Percentiles rank a stretch among this genome's conserved stretches.
Evolutionary conservation across 1,284 basidiomycete genomes (phyloP).

Genomic region (Pseudozyma sp.): DNA sequence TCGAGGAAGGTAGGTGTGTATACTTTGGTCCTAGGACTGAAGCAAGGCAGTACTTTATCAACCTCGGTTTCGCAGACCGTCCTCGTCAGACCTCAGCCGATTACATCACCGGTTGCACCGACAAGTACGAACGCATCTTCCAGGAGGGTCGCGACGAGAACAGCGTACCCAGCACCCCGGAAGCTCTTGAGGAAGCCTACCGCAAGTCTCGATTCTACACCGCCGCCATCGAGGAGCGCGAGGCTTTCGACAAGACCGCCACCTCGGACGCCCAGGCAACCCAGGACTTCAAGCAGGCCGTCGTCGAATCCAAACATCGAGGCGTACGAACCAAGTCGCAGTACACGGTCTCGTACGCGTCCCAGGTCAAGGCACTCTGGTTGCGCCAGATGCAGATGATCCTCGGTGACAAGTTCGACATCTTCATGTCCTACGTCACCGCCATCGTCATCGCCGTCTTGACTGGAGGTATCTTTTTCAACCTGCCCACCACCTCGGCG

Average conservation of each 20-base stretch:
- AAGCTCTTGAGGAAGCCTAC: slow-evolving; percentile 79
- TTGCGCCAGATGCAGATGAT: slow-evolving; percentile 81
- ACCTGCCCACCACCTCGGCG: slow-evolving; percentile 69
- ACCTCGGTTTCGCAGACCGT: slow-evolving; percentile 69
- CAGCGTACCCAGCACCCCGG: slow-evolving; percentile 80
- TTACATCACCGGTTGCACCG: slow-evolving; percentile 61
- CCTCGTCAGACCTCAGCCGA: slow-evolving; percentile 77
- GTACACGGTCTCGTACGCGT: slow-evolving; percentile 79
- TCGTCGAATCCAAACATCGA: slow-evolving; percentile 81
- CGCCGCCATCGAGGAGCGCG: slow-evolving; percentile 72
- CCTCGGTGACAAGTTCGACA: slow-evolving; percentile 84
- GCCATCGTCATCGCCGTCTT: slow-evolving; percentile 76
- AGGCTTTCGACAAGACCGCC: slow-evolving; percentile 77
- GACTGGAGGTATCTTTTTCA: slow-evolving; percentile 84
- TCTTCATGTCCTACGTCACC: slow-evolving; percentile 72
- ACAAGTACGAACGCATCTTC: slow-evolving; percentile 71
- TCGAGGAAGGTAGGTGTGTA: slow-evolving; percentile 63
- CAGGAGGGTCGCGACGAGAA: slow-evolving; percentile 76
- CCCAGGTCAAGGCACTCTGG: slow-evolving; percentile 73
- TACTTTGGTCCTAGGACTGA: slow-evolving; percentile 63
- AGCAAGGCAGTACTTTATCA: slow-evolving; percentile 59
- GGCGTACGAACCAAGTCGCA: slow-evolving; percentile 85
- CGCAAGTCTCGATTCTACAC: slow-evolving; percentile 73
- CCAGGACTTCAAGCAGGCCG: slow-evolving; percentile 78
- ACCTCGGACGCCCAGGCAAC: slow-evolving; percentile 75